phyloP scores from a whole-genome alignment of 306 rosid genomes.

The Prosopis cineraria region DNA sequence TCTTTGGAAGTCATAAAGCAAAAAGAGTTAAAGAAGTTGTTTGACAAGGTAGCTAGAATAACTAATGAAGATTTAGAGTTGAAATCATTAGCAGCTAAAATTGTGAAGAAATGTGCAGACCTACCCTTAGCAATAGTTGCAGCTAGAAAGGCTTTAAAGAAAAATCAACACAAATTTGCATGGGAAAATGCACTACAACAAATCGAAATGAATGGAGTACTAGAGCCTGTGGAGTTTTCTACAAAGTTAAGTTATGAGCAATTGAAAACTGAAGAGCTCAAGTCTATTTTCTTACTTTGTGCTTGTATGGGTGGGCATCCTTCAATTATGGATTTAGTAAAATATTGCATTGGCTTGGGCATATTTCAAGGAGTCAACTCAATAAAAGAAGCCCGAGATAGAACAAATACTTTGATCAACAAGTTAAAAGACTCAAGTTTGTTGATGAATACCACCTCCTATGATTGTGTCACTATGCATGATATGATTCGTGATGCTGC shows the following conservation, averaged over 20 bases:
- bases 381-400: not conserved
- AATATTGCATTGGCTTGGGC: conserved; percentile 1
- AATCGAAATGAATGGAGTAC: not conserved
- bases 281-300: conserved; percentile 36
- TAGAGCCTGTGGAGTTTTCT: not conserved
- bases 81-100: not conserved
- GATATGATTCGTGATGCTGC: conserved; percentile 14
- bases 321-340: not conserved
- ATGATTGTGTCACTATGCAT: conserved; percentile 30
- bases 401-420: not conserved
- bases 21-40: not conserved
- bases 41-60: not conserved
- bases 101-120: not conserved
- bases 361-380: conserved; percentile 23
- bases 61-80: not conserved
- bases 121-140: not conserved
- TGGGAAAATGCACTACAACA: not conserved
- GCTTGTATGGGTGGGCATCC: not conserved
- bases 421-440: conserved; percentile 17
- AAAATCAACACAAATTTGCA: not conserved
- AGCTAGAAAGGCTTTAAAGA: conserved; percentile 1
- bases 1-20: not conserved
- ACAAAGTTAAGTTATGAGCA: conserved; percentile 38
- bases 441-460: conserved; percentile 14
- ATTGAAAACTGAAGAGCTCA: conserved; percentile 23